Base-by-base conservation (phyloP, 2,329 filamentous ascomycete genomes). In the Cladosporium oxysporum region DNA sequence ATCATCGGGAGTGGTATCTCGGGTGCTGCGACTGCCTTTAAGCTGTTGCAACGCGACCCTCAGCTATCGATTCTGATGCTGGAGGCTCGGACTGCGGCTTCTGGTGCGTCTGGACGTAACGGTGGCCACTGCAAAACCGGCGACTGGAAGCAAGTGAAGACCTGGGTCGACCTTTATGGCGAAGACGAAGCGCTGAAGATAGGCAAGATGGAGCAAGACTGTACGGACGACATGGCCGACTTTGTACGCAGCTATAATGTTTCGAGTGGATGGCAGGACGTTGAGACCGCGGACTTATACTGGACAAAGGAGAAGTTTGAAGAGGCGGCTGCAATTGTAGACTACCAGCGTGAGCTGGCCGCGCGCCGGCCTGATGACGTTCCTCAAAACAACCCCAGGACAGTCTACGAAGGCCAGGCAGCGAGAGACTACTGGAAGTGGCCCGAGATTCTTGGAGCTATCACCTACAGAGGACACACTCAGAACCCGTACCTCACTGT, bases 281-380 rank as follows among this genome's bases (percentile, higher is more conserved):
- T 85, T 69, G 77, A 81, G 28, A 89, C 87, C 0, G 80, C 87
- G 2, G 87, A 89, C 72, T 76, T 88, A 2, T 77, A 88, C 35
- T 88, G 87, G 71, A 84, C 87, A 66, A 66, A 76, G 21, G 72
- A 66, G 10, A 76, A 81, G 58, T 83, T 82, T 77, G 72, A 74
- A 10, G 18, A 63, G 6, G 61, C 23, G 3, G 16, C 35, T 14
- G 49, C 28, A 5, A 47, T 47, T 8, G 1, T 63, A 26, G 50
- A 63, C 4, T 63, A n/a, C 12, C 61, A 63, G 18, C 16, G 14
- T 8, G 61, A 57, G 35, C 61, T 63, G 16, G 50, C 33, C 14
- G 35, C 26, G 18, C 61, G 61, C 28, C 23, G 61, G 26, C 61
- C 61, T 5, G 33, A 63, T 11, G 61, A 63, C 14, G 50, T 74